Conservation (phyloP, 176 grass and related monocot species). For the Zea mays region Zm-B73-REFERENCE-NAM-5.0 NC_050103.1:139360501-139361000, state of each 20-base stretch:
- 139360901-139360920: not conserved
- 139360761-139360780: not conserved
- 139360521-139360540: too few species aligned
- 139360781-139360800: not conserved
- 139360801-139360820: not conserved
- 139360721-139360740: too few species aligned
- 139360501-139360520: slow-evolving; percentile 5
- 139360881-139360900: not conserved
- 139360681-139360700: too few species aligned
- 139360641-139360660: too few species aligned
- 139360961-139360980: not conserved
- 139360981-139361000: slow-evolving; percentile 6
- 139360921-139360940: not conserved
- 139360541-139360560: too few species aligned
- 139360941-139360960: not conserved
- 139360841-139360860: not conserved
- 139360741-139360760: too few species aligned
- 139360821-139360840: not conserved
- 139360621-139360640: too few species aligned
- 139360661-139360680: too few species aligned
- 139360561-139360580: too few species aligned
- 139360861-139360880: not conserved
- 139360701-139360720: too few species aligned
- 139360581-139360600: too few species aligned
- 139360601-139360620: too few species aligned